These are phyloP conservation scores for Capsicum pubescens DNA, from an alignment of 257 asterid species.

Conservation along the genomic window DNA sequence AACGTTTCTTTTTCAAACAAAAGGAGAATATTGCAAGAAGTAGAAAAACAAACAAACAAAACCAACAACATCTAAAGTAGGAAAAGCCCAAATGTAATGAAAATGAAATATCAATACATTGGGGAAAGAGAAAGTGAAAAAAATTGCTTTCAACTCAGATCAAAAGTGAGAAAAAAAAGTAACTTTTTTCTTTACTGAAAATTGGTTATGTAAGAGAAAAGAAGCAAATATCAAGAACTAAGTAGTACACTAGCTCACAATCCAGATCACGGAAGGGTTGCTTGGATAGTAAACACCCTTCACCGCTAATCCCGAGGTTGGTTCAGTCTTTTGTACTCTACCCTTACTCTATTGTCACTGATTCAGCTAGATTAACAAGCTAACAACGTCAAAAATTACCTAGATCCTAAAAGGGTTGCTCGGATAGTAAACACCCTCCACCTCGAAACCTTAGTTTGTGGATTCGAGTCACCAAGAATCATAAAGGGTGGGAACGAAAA, in stretches of 20 bases:
- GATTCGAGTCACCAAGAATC: too few relatives aligned
- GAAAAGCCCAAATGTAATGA: conserved; percentile 14
- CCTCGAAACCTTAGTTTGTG: too few relatives aligned
- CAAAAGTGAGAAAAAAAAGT: not conserved
- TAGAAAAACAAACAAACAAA: not conserved
- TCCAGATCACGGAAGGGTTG: too few relatives aligned
- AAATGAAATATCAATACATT: not conserved
- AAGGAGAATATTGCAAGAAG: not conserved
- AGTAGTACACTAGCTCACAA: not conserved
- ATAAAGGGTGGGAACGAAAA: too few relatives aligned
- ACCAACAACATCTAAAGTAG: not conserved
- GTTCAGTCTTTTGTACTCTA: not conserved
- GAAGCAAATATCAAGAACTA: not conserved
- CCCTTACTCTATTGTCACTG: not conserved
- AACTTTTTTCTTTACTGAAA: too few relatives aligned
- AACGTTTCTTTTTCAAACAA: conserved; percentile 7
- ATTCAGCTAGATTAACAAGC: too few relatives aligned
- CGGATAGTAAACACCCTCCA: too few relatives aligned
- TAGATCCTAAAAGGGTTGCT: too few relatives aligned
- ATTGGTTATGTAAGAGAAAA: not conserved
- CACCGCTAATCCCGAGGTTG: too few relatives aligned
- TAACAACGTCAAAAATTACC: too few relatives aligned
- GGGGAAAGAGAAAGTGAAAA: conserved; percentile 13
- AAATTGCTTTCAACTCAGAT: not conserved
- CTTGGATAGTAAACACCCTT: too few relatives aligned